A percentile compares a stretch with the other conserved stretches of the same genome.
These are phyloP conservation scores for Aspergillus udagawae DNA, from an alignment of 2,329 filamentous ascomycete genomes.

Conservation along the genomic window DNA sequence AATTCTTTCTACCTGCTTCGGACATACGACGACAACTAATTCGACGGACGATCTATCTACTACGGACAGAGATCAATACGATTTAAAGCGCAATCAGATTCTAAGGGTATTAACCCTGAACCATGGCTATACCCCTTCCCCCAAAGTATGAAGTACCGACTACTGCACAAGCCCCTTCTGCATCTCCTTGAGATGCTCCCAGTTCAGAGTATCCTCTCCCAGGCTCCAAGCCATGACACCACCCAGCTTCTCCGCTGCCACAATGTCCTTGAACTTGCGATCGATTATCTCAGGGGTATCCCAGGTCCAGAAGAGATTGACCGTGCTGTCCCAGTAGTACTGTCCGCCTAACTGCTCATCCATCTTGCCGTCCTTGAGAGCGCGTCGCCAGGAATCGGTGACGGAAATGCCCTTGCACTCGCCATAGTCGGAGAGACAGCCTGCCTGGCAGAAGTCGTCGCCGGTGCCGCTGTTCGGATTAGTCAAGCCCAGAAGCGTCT, in stretches of 20 bases:
- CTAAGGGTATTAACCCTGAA: neutral
- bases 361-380: slow-evolving; percentile 50
- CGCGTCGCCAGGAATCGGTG: slow-evolving; percentile 54
- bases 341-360: slow-evolving; percentile 59
- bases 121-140: neutral
- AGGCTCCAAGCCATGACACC: slow-evolving; percentile 74
- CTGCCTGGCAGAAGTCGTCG: slow-evolving; percentile 28
- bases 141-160: neutral
- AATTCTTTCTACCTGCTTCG: neutral
- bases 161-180: slow-evolving; percentile 21
- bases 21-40: too few species aligned
- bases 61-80: too few species aligned
- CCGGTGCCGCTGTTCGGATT: slow-evolving; percentile 25
- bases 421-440: slow-evolving; percentile 38
- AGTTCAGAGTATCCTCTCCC: slow-evolving; percentile 58
- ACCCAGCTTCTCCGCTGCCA: slow-evolving; percentile 55
- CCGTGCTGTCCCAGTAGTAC: slow-evolving; percentile 62
- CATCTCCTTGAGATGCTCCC: slow-evolving; percentile 44
- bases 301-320: slow-evolving; percentile 69
- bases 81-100: neutral
- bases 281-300: slow-evolving; percentile 60
- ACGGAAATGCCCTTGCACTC: slow-evolving; percentile 48
- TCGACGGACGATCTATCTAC: too few species aligned
- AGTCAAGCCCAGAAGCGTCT: neutral
- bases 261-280: slow-evolving; percentile 59